Conservation (phyloP, 805 yeast genomes). For the Starmerella ratchasimensis region DNA sequence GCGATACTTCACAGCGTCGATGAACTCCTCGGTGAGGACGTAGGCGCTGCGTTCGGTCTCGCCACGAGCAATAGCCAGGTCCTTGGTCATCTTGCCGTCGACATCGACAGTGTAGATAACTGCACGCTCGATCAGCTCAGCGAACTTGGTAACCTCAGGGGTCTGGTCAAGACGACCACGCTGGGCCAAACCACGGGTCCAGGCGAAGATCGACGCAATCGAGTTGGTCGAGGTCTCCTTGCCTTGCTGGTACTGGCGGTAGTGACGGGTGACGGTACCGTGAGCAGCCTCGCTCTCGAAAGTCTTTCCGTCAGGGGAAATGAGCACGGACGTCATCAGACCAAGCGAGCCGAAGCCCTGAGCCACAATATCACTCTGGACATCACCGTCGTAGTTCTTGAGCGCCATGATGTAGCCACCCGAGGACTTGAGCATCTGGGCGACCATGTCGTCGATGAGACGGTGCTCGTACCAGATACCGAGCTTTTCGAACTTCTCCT, state of each 20-base stretch:
- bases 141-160: constrained; percentile 74
- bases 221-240: constrained; percentile 95
- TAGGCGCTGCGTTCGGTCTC: constrained; percentile 68
- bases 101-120: constrained; percentile 71
- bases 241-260: constrained; percentile 90
- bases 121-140: constrained; percentile 63
- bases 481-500: constrained; percentile 51
- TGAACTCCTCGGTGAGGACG: constrained; percentile 85
- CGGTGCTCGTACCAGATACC: constrained; percentile 98
- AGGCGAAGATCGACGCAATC: constrained; percentile 92
- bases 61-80: constrained; percentile 80
- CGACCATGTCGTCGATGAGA: constrained; percentile 95
- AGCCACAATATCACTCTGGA: constrained; percentile 90
- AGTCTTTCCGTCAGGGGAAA: constrained; percentile 93
- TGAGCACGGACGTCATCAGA: constrained; percentile 90
- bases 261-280: constrained; percentile 96
- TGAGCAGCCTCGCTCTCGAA: constrained; percentile 98
- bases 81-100: constrained; percentile 91
- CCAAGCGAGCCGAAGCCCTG: constrained; percentile 97
- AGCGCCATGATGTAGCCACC: constrained; percentile 93
- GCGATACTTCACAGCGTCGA: constrained; percentile 64
- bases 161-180: constrained; percentile 83
- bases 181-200: constrained; percentile 88
- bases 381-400: constrained; percentile 98
- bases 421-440: constrained; percentile 90